Evolutionary conservation across 305 asterid genomes (phyloP), one percentile per base, ranked within the genome.

Genomic region (Coffea humblotiana): DNA sequence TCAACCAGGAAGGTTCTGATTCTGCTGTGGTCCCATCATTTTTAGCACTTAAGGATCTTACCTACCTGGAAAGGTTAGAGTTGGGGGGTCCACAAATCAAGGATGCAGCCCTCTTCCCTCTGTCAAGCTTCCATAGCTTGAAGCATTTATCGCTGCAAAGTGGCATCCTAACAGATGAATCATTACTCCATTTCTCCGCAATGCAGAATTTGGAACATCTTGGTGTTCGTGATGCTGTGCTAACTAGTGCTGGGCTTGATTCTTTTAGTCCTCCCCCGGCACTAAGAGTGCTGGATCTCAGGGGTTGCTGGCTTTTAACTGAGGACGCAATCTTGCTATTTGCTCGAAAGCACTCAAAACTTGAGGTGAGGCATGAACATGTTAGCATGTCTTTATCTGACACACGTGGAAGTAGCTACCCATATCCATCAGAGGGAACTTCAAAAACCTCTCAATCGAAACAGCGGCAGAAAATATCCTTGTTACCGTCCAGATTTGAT

Each of bases 251-350:
- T 4, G 98, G 95, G 75, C 88, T 96, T 35, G 66, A 82, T 65
- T 75, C 72, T 32, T 92, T 94, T 63, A 52, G 78, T 79, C 97
- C 98, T 52, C 93, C 94, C 21, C 80, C 89, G 56, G 77, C 85
- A 27, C 78, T 96, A 83, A 82, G 79, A 85, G 86, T 88, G 71
- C 87, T 96, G 77, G 99, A 96, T 87, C 90, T 94, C 81, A 86
- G 88, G 78, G 99, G 98, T 75, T 91, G 98, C 87, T 94, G 99
- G 99, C 93, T 96, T 54, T 64, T 96, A 82, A 91, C 97, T 0
- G 79, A 86, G 83, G 94, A 89, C 49, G 86, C 32, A 81, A 80
- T 94, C 54, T 11, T 78, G 72, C 84, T 64, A 75, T 96, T 94
- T 86, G 72, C 88, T 89, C 80, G 76, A 74, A 90, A 82, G 75